Percentiles rank a stretch among this genome's conserved stretches.
Conservation (phyloP, 148 eudicot genomes). For the Chenopodium berlandieri region DNA sequence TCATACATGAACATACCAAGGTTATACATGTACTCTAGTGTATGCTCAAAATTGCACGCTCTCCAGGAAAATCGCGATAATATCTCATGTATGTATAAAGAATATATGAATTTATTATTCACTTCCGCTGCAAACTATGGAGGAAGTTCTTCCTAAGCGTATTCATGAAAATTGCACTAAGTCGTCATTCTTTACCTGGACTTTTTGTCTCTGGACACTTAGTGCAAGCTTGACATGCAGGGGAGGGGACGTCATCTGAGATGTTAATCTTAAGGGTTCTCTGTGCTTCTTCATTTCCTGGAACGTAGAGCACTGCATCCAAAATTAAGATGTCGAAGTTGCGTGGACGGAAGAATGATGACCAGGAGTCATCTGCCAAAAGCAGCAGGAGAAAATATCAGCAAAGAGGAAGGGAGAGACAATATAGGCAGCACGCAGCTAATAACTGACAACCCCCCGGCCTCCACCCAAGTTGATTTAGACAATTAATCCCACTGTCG, state of each 20-base stretch:
- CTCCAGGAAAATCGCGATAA: background rate
- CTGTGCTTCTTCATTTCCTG: slow-evolving; percentile 60
- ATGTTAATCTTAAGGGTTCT: slow-evolving; percentile 58
- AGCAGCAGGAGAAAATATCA: slow-evolving; percentile 21
- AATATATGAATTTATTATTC: slow-evolving; percentile 23
- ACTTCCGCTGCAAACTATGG: slow-evolving; percentile 7
- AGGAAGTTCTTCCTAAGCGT: slow-evolving; percentile 11
- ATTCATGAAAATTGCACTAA: background rate
- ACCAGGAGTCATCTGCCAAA: slow-evolving; percentile 53
- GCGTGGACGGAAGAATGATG: slow-evolving; percentile 56
- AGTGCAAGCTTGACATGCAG: slow-evolving; percentile 52
- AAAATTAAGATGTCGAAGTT: slow-evolving; percentile 78
- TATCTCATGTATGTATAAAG: slow-evolving; percentile 20
- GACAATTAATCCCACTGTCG: background rate
- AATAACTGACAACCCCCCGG: background rate
- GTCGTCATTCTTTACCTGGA: slow-evolving; percentile 36
- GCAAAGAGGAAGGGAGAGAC: background rate
- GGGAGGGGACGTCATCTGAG: slow-evolving; percentile 41
- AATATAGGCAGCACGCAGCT: background rate
- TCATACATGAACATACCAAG: slow-evolving; percentile 7
- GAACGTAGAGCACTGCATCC: slow-evolving; percentile 87
- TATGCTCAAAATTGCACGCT: slow-evolving; percentile 9
- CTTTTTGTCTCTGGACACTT: slow-evolving; percentile 37
- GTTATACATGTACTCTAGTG: slow-evolving; percentile 6
- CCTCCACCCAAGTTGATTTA: background rate